Evolutionary conservation across 148 eudicot genomes (phyloP).

Genomic region (Pharnaceum exiguum): DNA sequence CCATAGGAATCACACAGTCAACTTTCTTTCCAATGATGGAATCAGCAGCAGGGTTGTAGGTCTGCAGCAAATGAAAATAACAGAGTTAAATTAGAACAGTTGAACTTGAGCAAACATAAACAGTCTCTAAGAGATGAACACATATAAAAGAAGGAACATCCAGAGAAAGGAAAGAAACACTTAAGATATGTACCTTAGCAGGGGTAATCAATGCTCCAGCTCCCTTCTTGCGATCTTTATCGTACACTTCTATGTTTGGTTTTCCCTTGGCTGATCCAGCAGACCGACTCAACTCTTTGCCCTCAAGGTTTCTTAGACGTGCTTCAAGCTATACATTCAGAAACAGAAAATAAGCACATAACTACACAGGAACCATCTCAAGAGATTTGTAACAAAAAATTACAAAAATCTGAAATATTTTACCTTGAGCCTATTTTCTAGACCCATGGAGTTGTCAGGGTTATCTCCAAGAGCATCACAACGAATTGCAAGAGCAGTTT

Average conservation of each 20-base stretch:
- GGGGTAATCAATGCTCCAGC: conserved; percentile 77
- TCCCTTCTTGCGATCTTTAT: conserved; percentile 83
- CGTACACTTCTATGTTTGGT: conserved; percentile 83
- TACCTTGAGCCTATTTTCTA: conserved; percentile 80
- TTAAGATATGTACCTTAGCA: conserved; percentile 56
- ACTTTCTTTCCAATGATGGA: conserved; percentile 44
- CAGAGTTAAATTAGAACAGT: not conserved
- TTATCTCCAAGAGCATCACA: conserved; percentile 88
- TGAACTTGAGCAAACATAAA: not conserved
- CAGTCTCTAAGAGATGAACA: not conserved
- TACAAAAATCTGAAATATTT: not conserved
- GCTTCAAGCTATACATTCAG: conserved; percentile 68
- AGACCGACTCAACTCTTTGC: conserved; percentile 72
- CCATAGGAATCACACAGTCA: conserved; percentile 19
- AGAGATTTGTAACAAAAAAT: not conserved
- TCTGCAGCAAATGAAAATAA: conserved; percentile 31
- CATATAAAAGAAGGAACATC: not conserved
- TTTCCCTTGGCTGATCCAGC: conserved; percentile 97
- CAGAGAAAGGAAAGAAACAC: not conserved
- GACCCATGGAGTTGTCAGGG: conserved; percentile 84
- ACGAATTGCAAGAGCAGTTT: conserved; percentile 81
- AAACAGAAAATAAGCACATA: not conserved
- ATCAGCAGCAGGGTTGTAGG: conserved; percentile 88
- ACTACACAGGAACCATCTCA: conserved; percentile 1
- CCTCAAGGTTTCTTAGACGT: conserved; percentile 79